These are phyloP conservation scores for Beauveria australis DNA, from an alignment of 2,329 filamentous ascomycete genomes.

Conservation along the genomic window DNA sequence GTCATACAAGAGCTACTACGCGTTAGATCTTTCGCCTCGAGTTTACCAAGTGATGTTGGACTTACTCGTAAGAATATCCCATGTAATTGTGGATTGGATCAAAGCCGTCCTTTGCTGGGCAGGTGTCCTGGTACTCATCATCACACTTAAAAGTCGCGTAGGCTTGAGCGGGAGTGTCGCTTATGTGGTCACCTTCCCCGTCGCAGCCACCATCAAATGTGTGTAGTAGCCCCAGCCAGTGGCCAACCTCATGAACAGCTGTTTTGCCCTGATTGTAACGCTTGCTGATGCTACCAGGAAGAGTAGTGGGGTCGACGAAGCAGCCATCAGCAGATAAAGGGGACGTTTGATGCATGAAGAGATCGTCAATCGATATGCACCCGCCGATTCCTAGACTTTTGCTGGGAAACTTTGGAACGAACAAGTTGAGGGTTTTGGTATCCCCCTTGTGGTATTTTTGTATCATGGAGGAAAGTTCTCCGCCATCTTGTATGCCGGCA, in stretches of 20 bases:
- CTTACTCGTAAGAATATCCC: neutral
- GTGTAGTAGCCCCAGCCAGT: neutral
- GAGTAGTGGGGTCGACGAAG: neutral
- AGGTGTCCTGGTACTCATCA: neutral
- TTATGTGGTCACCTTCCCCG: neutral
- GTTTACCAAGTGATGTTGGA: neutral
- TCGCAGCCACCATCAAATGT: neutral
- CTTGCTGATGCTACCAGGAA: neutral
- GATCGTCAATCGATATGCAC: neutral
- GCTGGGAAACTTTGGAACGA: neutral
- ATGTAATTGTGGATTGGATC: neutral
- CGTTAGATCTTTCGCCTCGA: neutral
- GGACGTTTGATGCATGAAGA: neutral
- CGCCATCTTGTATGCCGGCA: neutral
- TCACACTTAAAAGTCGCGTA: neutral
- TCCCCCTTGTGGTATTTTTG: neutral
- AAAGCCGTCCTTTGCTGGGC: neutral
- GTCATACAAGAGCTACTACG: neutral
- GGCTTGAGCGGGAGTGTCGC: neutral
- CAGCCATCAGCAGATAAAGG: neutral
- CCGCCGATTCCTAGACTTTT: neutral
- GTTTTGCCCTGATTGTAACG: neutral
- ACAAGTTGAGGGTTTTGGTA: neutral
- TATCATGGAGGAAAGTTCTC: neutral
- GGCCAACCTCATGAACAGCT: neutral